phyloP scores from a whole-genome alignment of 352 stramenopile genomes.

The Phytophthora syringae region DNA sequence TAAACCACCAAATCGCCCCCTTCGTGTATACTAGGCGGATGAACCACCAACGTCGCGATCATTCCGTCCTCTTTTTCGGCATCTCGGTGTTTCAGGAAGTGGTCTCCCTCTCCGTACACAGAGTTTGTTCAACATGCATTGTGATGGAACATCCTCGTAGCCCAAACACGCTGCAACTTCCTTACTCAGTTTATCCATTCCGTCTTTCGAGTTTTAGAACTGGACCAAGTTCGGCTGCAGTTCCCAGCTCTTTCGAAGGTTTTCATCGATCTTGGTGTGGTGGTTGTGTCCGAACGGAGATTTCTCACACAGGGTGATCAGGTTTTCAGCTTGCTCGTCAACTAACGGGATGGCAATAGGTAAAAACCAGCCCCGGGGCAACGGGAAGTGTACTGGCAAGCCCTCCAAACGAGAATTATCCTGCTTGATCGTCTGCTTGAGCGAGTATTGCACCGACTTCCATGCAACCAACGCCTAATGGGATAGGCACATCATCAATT shows the following conservation, averaged over 20 bases:
- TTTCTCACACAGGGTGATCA: background rate
- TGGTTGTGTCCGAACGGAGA: too few species aligned
- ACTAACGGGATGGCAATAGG: conserved; percentile 7
- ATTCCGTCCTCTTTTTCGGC: conserved; percentile 56
- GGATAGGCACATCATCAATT: background rate
- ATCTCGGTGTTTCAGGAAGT: conserved; percentile 49
- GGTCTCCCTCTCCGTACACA: conserved; percentile 43
- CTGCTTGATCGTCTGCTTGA: background rate
- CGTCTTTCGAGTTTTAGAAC: background rate
- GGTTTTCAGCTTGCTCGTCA: conserved; percentile 1
- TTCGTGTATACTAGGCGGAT: conserved; percentile 26
- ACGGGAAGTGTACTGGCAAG: background rate
- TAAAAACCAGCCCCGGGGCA: conserved; percentile 1
- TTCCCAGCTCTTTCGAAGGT: conserved; percentile 16
- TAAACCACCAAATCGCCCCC: too few species aligned
- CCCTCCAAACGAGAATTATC: conserved; percentile 13
- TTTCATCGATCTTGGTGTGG: conserved; percentile 11
- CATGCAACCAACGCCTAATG: background rate
- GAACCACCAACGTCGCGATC: conserved; percentile 50
- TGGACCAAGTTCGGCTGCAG: background rate
- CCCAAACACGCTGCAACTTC: conserved; percentile 4
- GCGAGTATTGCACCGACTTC: conserved; percentile 11
- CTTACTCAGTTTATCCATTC: conserved; percentile 8
- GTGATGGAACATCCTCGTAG: conserved; percentile 4
- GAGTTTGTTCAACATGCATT: conserved; percentile 44